Percentiles rank a stretch among this genome's conserved stretches.
Conservation (phyloP, 768 basidiomycete species). For the Phaffia tasmanica region DNA sequence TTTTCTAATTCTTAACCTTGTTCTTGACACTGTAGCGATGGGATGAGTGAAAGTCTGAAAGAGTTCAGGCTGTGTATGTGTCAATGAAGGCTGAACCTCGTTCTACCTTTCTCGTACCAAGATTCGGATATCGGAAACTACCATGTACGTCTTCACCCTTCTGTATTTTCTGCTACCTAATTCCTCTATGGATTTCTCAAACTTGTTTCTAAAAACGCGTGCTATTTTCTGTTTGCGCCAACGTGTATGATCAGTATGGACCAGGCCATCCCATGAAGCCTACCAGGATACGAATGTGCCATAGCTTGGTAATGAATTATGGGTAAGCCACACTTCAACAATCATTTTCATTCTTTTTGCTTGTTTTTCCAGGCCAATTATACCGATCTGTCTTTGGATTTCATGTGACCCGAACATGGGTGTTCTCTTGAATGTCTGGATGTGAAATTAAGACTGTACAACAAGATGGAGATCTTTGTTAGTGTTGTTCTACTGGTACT, state of each 20-base stretch:
- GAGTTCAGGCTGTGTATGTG: not conserved
- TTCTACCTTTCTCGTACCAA: not conserved
- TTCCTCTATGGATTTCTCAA: not conserved
- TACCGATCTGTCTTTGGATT: not conserved
- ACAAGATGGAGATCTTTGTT: constrained; percentile 99
- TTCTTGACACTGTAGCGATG: not conserved
- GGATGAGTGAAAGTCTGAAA: not conserved
- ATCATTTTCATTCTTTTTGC: constrained; percentile 45
- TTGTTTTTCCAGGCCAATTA: not conserved
- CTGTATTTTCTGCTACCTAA: not conserved
- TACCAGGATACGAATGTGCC: constrained; percentile 97
- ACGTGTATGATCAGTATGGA: constrained; percentile 17
- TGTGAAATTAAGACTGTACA: constrained; percentile 55
- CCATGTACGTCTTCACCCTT: constrained; percentile 42
- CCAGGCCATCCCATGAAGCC: constrained; percentile 73
- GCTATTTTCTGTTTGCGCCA: not conserved
- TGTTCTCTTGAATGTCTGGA: not conserved
- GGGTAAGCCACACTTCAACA: constrained; percentile 3
- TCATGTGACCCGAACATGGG: not conserved
- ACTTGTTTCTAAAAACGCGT: not conserved
- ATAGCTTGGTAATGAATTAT: constrained; percentile 92
- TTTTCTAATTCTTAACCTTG: not conserved
- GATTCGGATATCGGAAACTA: constrained; percentile 76
- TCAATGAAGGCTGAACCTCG: not conserved
- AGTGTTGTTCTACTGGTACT: constrained; percentile 36